Conservation (phyloP, 805 yeast genomes). For the Ogataea pignaliae region DNA sequence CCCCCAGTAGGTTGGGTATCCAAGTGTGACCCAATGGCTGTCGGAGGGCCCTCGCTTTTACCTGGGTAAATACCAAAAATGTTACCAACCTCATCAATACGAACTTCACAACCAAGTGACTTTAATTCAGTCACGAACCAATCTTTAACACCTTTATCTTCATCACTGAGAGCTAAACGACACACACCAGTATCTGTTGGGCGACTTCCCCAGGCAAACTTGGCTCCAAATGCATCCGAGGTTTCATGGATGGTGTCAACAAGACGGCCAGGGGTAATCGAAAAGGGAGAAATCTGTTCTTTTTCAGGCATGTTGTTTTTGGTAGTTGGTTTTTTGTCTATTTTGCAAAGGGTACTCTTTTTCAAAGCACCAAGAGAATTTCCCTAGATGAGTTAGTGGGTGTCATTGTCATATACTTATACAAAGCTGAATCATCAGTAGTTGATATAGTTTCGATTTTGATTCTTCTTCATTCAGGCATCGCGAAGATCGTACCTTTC, state of each 20-base stretch:
- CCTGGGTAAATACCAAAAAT: conserved; percentile 67
- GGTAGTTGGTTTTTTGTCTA: too few relatives aligned
- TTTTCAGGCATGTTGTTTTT: too few relatives aligned
- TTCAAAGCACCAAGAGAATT: too few relatives aligned
- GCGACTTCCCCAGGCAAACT: conserved; percentile 54
- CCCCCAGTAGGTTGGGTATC: conserved; percentile 82
- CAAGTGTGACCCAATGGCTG: conserved; percentile 68
- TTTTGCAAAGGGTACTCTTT: too few relatives aligned
- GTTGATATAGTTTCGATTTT: too few relatives aligned
- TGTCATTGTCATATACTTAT: too few relatives aligned
- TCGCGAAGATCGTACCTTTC: too few relatives aligned
- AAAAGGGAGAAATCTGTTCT: too few relatives aligned
- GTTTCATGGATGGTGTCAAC: conserved; percentile 40
- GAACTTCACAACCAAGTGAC: conserved; percentile 51
- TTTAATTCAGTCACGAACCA: conserved; percentile 57
- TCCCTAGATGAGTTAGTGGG: too few relatives aligned
- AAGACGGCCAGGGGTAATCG: too few relatives aligned
- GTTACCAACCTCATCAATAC: conserved; percentile 63
- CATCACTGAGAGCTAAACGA: conserved; percentile 56
- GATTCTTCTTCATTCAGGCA: too few relatives aligned
- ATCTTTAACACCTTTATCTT: conserved; percentile 59
- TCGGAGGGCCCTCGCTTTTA: conserved; percentile 43
- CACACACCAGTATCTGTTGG: conserved; percentile 64
- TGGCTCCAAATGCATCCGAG: conserved; percentile 55
- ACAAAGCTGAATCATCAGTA: too few relatives aligned